Conservation (phyloP, 768 basidiomycete species). For the Albatrellus ellisii region DNA sequence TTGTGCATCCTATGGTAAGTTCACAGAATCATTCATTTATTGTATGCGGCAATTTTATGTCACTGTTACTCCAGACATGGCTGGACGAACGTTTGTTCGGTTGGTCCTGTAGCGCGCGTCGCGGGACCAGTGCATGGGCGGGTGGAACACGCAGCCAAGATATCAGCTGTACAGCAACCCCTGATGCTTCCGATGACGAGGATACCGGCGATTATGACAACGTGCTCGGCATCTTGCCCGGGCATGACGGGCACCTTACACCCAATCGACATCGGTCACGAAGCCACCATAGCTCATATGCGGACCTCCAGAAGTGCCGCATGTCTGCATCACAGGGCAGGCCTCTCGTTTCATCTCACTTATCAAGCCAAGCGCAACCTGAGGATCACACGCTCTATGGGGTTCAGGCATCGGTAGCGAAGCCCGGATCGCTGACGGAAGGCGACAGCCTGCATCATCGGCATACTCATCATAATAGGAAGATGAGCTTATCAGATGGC, state of each 20-base stretch:
- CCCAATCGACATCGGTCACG: conserved; percentile 28
- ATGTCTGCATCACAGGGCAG: conserved; percentile 15
- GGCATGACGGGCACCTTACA: conserved; percentile 30
- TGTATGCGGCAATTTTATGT: conserved; percentile 1
- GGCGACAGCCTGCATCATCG: conserved; percentile 27
- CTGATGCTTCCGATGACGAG: conserved; percentile 75
- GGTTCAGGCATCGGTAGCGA: conserved; percentile 3
- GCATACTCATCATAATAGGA: conserved; percentile 30
- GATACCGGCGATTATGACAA: conserved; percentile 88
- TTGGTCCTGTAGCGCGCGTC: conserved; percentile 61
- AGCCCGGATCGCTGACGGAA: conserved; percentile 18
- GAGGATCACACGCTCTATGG: conserved; percentile 5
- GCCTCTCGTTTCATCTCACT: no score
- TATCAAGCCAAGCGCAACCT: conserved; percentile 3
- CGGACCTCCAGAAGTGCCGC: conserved; percentile 65
- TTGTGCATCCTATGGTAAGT: conserved; percentile 80
- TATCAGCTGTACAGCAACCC: conserved; percentile 50
- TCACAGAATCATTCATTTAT: conserved; percentile 8
- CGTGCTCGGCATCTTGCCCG: conserved; percentile 54
- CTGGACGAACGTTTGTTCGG: conserved; percentile 88
- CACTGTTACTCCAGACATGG: conserved; percentile 41
- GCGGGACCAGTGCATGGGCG: conserved; percentile 84
- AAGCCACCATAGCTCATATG: conserved; percentile 63
- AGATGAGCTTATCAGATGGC: conserved; percentile 49
- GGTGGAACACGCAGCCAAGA: conserved; percentile 40